Percentiles rank a stretch among this genome's conserved stretches.
These are phyloP conservation scores for Monosporozyma servazzii DNA, from an alignment of 805 yeast genomes.

Conservation along the genomic window DNA sequence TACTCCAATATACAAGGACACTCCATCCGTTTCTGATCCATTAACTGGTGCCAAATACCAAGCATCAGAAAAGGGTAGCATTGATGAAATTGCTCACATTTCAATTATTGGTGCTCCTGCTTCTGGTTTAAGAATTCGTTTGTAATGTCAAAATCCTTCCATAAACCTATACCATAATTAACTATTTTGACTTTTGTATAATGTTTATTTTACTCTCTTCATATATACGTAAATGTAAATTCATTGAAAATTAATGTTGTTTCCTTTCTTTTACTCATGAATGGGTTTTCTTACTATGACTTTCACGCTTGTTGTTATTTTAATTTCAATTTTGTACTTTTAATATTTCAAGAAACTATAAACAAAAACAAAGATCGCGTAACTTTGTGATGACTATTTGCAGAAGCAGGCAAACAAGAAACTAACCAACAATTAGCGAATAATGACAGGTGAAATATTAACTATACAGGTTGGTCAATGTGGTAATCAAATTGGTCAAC, in stretches of 20 bases:
- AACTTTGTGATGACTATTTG: background rate
- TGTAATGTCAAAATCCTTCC: slow-evolving; percentile 4
- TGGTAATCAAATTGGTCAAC: slow-evolving; percentile 91
- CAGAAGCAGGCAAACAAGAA: background rate
- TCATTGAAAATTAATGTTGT: background rate
- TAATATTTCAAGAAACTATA: background rate
- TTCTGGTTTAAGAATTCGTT: slow-evolving; percentile 63
- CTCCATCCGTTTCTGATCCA: slow-evolving; percentile 62
- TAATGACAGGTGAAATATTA: slow-evolving; percentile 54
- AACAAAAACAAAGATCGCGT: background rate
- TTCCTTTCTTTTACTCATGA: background rate
- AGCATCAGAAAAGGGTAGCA: slow-evolving; percentile 62
- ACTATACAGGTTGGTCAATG: slow-evolving; percentile 77
- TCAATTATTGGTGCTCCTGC: slow-evolving; percentile 86
- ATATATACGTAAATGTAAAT: background rate
- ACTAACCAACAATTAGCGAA: background rate
- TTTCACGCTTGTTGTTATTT: background rate
- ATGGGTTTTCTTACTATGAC: background rate
- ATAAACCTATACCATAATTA: background rate
- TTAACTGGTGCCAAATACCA: slow-evolving; percentile 86
- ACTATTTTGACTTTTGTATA: background rate
- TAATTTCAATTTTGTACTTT: too few species aligned
- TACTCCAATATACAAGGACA: slow-evolving; percentile 81
- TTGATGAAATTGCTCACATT: slow-evolving; percentile 67
- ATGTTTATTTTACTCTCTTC: background rate